These are phyloP conservation scores for Pulveroboletus frians DNA, from an alignment of 768 basidiomycete genomes.

Conservation along the genomic window DNA sequence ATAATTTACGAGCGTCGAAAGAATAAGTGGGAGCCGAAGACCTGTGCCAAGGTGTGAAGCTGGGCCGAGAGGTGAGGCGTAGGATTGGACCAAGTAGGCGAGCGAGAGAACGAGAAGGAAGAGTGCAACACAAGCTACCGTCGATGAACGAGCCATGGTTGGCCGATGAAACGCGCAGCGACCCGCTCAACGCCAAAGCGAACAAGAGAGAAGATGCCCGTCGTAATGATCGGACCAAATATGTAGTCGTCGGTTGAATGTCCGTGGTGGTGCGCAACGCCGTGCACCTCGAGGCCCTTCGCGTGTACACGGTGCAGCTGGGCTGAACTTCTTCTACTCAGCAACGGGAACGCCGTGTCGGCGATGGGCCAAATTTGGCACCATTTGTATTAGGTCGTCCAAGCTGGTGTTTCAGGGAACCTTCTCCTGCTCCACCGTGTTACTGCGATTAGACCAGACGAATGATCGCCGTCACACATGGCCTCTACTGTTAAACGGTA, in stretches of 20 bases:
- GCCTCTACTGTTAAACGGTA: neutral
- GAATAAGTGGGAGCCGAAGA: constrained; percentile 13
- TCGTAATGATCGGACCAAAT: constrained; percentile 7
- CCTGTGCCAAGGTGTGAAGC: constrained; percentile 29
- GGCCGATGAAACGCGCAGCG: neutral
- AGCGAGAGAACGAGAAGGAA: constrained; percentile 28
- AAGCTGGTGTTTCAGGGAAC: neutral
- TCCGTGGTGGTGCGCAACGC: constrained; percentile 11
- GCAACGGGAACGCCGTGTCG: constrained; percentile 10
- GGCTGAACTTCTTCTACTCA: neutral
- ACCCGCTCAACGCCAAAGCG: constrained; percentile 4
- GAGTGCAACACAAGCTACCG: constrained; percentile 17
- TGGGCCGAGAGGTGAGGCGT: constrained; percentile 28
- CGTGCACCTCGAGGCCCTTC: constrained; percentile 21
- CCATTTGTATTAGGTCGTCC: no score
- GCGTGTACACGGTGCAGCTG: constrained; percentile 21
- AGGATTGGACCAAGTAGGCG: constrained; percentile 29
- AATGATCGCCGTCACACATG: neutral
- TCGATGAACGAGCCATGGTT: constrained; percentile 23
- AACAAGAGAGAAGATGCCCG: neutral
- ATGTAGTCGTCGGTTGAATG: constrained; percentile 14
- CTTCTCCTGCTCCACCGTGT: neutral
- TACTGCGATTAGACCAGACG: neutral
- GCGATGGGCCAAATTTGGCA: no score
- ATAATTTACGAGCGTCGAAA: constrained; percentile 25